Evolutionary conservation across 2,329 filamentous ascomycete genomes (phyloP), one percentile per base, ranked within the genome.

Genomic region (Colletotrichum cereale): DNA sequence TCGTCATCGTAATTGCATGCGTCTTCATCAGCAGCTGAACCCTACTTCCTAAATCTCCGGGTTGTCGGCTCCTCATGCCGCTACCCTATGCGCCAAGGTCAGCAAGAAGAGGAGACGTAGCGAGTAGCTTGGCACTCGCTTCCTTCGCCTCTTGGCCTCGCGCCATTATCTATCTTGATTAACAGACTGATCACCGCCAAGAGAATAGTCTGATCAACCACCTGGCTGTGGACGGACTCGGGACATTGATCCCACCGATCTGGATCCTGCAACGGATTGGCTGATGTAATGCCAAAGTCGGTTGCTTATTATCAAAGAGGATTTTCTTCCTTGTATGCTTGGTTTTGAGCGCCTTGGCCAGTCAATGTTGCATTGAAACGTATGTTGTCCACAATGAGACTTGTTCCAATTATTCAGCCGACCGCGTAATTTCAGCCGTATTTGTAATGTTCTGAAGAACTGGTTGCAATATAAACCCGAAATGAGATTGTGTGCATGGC

Each of bases 71-170:
- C 38, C 10, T 40, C n/a, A n/a, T n/a, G n/a, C 38, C 11, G 38
- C 16, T 40, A 38, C 36, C 36, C 36, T 4, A 4, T 29, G 14
- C 4, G 48, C 48, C 7, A 29, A 18, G 24, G 24, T 50, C 18
- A 42, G 3, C n/a, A 58, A n/a, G 24, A 36, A 16, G 21, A 36
- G 26, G 12, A 36, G 34, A 26, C 3, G 24, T 48, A 21, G 8
- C 3, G 21, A 7, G n/a, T 14, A 14, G 29, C 66, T 67, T 62
- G 57, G 64, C 64, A 16, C 5, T n/a, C 48, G 48, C 29, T 55
- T 67, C 66, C 58, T 67, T 67, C 58, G 40, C 24, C 40, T 50
- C 58, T 64, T 63, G 50, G 66, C 66, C 34, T 24, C 29, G 10
- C 36, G 14, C 12, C 6, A 50, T 26, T 24, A 2, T 24, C 12